Base-by-base conservation (phyloP, 2,329 filamentous ascomycete species). In the Emericellopsis cladophorae region DNA sequence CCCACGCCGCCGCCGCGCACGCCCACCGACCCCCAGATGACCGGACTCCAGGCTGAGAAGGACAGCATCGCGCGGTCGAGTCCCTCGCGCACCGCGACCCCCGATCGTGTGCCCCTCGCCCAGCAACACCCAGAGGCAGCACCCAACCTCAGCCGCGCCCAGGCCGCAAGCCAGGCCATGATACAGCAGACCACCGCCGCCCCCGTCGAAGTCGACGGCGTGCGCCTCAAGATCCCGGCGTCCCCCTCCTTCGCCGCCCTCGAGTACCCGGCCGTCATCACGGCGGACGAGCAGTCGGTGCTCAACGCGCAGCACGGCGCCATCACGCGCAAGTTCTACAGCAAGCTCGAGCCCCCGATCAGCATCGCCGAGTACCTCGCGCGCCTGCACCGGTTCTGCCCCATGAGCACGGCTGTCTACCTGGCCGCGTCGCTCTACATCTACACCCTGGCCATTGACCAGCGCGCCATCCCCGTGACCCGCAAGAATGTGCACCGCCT, bases 381-480 rank as follows among this genome's bases (percentile, higher is more conserved):
- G 52, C 84, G 90, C 14, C 76, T 96, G 44, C 89, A 96, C 62
- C 78, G 78, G 43, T 95, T 84, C 64, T 96, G 90, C 54, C 89
- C 92, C 4, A 88, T 95, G 76, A 93, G 85, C 46, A 88, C 89
- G 0, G 90, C 82, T 21, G 90, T 96, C 9, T 95, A 95, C 62
- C 78, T 98, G 22, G 87, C 90, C 1, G 82, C 89, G 5, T 88
- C 84, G 37, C 70, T 84, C 8, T 96, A 95, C 63, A 90, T 95
- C 48, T 81, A 90, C 55, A 79, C 82, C 21, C 70, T 96, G 34
- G 84, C 82, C 1, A 78, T 90, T 11, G 71, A 81, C 36, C 85
- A 93, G 55, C 76, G 76, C 48, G 75, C 82, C 21, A 81, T 96
- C 18, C 79, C 81, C 1, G 82, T 95, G 7, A 94, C 88, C 3